Evolutionary conservation across 345 rosid genomes (phyloP).

Genomic region (Mercurialis annua): DNA sequence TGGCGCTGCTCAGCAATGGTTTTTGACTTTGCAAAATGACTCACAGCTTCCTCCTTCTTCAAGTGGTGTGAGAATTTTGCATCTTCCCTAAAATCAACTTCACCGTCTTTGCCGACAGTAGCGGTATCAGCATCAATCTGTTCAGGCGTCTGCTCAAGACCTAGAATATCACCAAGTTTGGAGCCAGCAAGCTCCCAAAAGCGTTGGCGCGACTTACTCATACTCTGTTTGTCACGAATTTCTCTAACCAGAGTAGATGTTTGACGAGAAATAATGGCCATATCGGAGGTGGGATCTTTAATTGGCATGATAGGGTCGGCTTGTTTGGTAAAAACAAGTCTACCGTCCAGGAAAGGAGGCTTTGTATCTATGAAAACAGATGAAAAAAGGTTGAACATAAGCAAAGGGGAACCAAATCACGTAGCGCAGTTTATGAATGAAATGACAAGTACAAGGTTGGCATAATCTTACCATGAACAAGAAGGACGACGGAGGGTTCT

Average conservation of each 20-base stretch:
- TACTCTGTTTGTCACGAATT: slow-evolving; percentile 86
- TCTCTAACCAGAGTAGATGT: slow-evolving; percentile 88
- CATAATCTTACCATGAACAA: slow-evolving; percentile 74
- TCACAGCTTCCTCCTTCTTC: slow-evolving; percentile 91
- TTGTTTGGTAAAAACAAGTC: slow-evolving; percentile 95
- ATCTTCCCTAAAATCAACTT: slow-evolving; percentile 85
- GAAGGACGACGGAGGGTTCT: slow-evolving; percentile 81
- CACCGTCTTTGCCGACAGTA: slow-evolving; percentile 83
- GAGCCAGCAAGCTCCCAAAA: slow-evolving; percentile 99
- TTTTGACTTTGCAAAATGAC: slow-evolving; percentile 90
- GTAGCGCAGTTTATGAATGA: not conserved
- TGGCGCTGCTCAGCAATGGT: slow-evolving; percentile 79
- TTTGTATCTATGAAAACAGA: slow-evolving; percentile 62
- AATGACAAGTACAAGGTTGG: slow-evolving; percentile 11
- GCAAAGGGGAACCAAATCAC: not conserved
- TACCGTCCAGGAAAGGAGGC: slow-evolving; percentile 98
- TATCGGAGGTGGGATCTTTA: slow-evolving; percentile 97
- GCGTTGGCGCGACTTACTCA: slow-evolving; percentile 85
- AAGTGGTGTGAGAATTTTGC: slow-evolving; percentile 88
- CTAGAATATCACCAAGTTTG: slow-evolving; percentile 88
- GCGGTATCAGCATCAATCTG: slow-evolving; percentile 99
- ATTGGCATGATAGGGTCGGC: slow-evolving; percentile 96
- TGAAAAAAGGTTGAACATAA: slow-evolving; percentile 19
- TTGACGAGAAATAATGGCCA: slow-evolving; percentile 98
- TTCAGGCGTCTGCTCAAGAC: slow-evolving; percentile 82